Evolutionary conservation across 2,329 filamentous ascomycete genomes (phyloP).

Genomic region (Fusarium sp.): DNA sequence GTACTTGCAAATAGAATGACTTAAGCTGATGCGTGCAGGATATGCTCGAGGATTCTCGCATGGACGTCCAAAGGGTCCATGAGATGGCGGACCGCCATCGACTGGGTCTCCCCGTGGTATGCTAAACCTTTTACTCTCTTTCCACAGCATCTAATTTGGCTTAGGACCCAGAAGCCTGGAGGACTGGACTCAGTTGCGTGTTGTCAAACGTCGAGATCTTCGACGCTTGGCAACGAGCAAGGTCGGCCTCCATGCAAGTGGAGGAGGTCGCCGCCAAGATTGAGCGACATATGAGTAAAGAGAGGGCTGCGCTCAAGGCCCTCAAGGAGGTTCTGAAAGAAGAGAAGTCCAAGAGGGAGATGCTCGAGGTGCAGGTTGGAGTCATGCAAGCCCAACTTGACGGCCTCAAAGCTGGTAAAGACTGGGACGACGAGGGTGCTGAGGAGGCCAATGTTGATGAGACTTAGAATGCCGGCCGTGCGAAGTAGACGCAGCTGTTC

Average conservation of each 20-base stretch:
- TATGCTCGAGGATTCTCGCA: background rate
- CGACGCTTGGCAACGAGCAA: background rate
- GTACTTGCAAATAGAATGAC: background rate
- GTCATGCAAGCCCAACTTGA: background rate
- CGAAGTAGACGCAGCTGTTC: background rate
- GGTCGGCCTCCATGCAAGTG: background rate
- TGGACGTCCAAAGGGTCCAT: background rate
- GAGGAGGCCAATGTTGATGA: background rate
- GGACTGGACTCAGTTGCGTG: background rate
- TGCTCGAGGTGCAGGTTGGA: background rate
- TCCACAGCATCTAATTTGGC: background rate
- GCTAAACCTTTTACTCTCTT: background rate
- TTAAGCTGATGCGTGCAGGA: background rate
- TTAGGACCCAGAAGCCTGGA: background rate
- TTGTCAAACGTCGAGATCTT: background rate
- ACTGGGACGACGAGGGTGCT: background rate
- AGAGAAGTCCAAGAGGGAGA: accelerated
- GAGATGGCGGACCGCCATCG: background rate
- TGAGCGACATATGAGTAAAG: background rate
- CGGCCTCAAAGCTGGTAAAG: background rate
- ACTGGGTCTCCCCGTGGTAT: background rate
- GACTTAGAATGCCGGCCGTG: background rate
- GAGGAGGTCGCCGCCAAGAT: background rate
- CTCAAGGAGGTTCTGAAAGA: background rate
- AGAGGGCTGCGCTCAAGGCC: background rate